Evolutionary conservation across 257 asterid genomes (phyloP).

Genomic region (Agastache rugosa): DNA sequence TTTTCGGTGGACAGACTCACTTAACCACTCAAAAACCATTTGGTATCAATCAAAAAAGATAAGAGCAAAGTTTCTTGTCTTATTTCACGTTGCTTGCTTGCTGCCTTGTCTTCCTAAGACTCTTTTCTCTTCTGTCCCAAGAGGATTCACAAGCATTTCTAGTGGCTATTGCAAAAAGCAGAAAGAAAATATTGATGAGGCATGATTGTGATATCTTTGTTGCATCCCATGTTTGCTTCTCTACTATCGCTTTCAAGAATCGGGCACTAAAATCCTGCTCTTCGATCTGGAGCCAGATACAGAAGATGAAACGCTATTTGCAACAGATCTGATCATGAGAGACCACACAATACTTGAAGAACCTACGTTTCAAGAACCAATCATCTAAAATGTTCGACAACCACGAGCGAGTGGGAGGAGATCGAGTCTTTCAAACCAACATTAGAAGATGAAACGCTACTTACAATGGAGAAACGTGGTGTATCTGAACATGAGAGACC

Average conservation of each 20-base stretch:
- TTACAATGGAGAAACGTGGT: too few relatives aligned
- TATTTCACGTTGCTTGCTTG: conserved; percentile 52
- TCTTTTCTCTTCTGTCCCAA: conserved; percentile 41
- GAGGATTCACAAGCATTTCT: conserved; percentile 31
- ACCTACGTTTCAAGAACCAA: neutral
- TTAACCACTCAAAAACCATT: conserved; percentile 47
- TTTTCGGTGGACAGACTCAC: conserved; percentile 50
- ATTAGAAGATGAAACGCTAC: too few relatives aligned
- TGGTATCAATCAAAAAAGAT: conserved; percentile 40
- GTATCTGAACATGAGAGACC: too few relatives aligned
- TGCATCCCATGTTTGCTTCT: conserved; percentile 43
- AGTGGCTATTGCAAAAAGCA: conserved; percentile 45
- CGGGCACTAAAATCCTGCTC: neutral
- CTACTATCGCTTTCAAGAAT: neutral
- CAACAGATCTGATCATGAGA: neutral
- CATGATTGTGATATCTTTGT: conserved; percentile 46
- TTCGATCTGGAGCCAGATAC: neutral
- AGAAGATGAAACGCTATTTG: neutral
- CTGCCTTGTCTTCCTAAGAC: conserved; percentile 50
- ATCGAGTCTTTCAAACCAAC: too few relatives aligned
- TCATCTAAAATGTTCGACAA: neutral
- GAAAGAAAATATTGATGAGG: conserved; percentile 36
- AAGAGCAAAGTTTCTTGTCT: conserved; percentile 64
- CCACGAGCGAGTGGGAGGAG: neutral
- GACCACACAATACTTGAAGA: neutral